These are phyloP conservation scores for Pythium dissimile DNA, from an alignment of 352 stramenopile species.

Conservation along the genomic window DNA sequence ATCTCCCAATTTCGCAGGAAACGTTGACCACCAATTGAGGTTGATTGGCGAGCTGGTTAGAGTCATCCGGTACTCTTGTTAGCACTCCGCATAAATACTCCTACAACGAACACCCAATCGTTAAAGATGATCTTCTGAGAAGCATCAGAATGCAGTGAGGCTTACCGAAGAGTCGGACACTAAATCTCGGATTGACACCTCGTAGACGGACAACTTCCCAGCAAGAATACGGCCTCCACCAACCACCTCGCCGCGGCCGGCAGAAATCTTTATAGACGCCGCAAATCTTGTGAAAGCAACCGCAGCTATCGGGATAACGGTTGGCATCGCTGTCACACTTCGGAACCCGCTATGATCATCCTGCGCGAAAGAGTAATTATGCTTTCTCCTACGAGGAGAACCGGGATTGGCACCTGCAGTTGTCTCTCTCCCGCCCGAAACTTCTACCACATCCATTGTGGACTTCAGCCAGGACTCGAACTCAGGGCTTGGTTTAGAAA, in stretches of 20 bases:
- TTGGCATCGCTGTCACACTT: conserved; percentile 13
- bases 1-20: neutral
- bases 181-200: conserved; percentile 17
- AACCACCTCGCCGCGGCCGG: neutral
- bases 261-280: neutral
- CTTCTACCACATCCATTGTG: conserved; percentile 15
- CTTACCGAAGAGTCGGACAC: conserved; percentile 20
- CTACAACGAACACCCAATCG: neutral
- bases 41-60: neutral
- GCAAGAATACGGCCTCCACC: neutral
- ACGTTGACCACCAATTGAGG: conserved; percentile 19
- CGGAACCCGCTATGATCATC: conserved; percentile 15
- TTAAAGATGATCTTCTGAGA: too few relatives aligned
- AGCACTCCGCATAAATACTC: conserved; percentile 20
- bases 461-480: conserved; percentile 22
- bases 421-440: conserved; percentile 4
- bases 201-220: conserved; percentile 8
- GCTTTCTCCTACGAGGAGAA: conserved; percentile 16
- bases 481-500: conserved; percentile 10
- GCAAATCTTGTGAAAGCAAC: conserved; percentile 3
- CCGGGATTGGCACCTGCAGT: conserved; percentile 1
- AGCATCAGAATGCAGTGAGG: neutral
- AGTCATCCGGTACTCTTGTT: neutral
- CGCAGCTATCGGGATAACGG: conserved; percentile 14
- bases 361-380: conserved; percentile 19